Evolutionary conservation across 495 filamentous ascomycete genomes (phyloP), one percentile per base, ranked within the genome.

Genomic region (Halenospora varia): DNA sequence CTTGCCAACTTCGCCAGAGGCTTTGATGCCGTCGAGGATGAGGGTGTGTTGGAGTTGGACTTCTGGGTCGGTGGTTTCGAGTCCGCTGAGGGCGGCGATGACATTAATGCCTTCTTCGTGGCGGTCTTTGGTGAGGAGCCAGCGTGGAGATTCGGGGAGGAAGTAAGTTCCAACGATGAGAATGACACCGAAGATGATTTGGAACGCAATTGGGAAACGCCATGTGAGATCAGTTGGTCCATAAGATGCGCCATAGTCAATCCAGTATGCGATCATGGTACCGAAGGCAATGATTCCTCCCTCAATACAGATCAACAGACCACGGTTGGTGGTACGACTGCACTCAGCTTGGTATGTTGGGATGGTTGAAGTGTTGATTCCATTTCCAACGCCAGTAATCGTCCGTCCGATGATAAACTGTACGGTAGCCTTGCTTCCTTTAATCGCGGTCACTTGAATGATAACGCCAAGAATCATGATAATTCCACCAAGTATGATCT

Each of bases 131-230:
- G 80, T 80, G 17, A 92, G 75, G 10, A 92, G 75, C 78, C 86
- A 92, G 51, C 89, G 81, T 17, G 89, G 89, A 0, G 88, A 90
- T 66, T 92, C 89, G 0, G 88, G 89, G 2, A 91, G 73, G 71
- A 78, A 86, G 18, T 65, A 71, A 79, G 89, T 89, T 29, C 80
- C 77, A 35, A 81, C 56, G 53, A 80, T 76, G 60, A 91, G 81
- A 64, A 88, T 71, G 6, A 90, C 19, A 45, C 83, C 86, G 61
- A 92, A 91, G 45, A 90, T 55, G 52, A 89, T 75, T 75, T 92
- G 89, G 79, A 93, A 90, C 11, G 86, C 86, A 57, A 92, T 90
- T 17, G 89, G 89, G 74, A 92, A 89, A 18, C 89, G 80, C 89
- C 89, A 92, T 17, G 81, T 78, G 6, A 90, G 71, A 61, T 84